Evolutionary conservation across 2,329 filamentous ascomycete species (phyloP), one percentile per base, ranked within the genome.

Genomic region (Colletotrichum salicis): DNA sequence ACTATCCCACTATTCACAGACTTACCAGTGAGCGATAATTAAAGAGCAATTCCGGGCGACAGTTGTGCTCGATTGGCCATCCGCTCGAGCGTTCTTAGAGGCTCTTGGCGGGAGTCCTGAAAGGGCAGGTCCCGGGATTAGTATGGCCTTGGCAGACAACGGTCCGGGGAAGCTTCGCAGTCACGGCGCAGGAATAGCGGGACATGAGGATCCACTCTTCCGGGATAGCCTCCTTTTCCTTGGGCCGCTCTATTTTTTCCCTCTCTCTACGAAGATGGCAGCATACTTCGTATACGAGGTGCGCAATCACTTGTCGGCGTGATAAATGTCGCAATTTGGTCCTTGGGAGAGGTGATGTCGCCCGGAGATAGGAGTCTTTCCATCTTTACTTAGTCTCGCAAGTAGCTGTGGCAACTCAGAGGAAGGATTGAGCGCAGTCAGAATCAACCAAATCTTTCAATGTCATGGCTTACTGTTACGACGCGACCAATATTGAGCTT

Each of bases 121-220:
- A 71, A 54, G 69, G 69, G 69, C 68, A 71, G 69, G 69, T 71
- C 69, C 69, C 58, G 65, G 65, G 65, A 54, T 69, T 54, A 64
- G 33, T 15, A 45, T 31, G 22, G 13, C 4, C 69, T 71, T 71
- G 69, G 69, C 69, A 52, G 69, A 71, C 69, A 71, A 54, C 69
- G 65, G 69, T 71, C 65, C 69, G 65, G 69, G 65, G 69, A 71
- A 71, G 59, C 51, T 62, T 67, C 68, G 29, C 65, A 41, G 37
- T 52, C 52, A 67, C 68, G 51, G 57, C 64, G 37, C 48, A 63
- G 29, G 31, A 41, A 57, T 54, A 54, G 60, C 48, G 60, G 60
- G 10, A 27, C 31, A 24, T 41, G 22, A 15, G n/a, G n/a, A 3
- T 41, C 31, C 48, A 41, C 48, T 41, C 2, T 5, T 63, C 45